Evolutionary conservation across 768 basidiomycete species (phyloP).

Genomic region (Cyathus striatus): DNA sequence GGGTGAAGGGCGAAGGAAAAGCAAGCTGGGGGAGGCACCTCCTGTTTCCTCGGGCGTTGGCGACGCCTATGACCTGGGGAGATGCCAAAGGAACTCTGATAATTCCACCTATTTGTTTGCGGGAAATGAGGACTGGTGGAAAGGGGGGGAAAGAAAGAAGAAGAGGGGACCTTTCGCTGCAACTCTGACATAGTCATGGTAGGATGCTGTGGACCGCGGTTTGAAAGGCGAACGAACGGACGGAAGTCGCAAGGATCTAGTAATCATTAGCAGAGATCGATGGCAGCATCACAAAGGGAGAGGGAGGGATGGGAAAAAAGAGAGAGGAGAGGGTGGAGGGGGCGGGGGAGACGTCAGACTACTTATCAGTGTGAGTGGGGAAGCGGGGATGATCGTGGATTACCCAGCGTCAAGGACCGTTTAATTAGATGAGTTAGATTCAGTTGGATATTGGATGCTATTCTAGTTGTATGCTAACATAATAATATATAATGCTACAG

Average conservation of each 20-base stretch:
- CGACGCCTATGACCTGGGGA: slow-evolving; percentile 73
- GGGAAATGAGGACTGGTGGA: slow-evolving; percentile 9
- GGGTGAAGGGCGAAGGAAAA: neutral
- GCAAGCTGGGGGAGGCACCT: slow-evolving; percentile 45
- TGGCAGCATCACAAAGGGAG: slow-evolving; percentile 11
- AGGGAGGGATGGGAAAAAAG: neutral
- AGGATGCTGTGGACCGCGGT: slow-evolving; percentile 18
- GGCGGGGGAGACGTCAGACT: neutral
- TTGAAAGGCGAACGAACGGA: slow-evolving; percentile 4
- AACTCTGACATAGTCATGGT: slow-evolving; percentile 73
- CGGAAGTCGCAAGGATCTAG: slow-evolving; percentile 14
- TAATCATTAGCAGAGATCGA: slow-evolving; percentile 16
- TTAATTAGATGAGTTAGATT: neutral
- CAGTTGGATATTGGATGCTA: no score
- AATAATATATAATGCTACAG: no score
- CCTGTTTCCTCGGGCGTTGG: slow-evolving; percentile 72
- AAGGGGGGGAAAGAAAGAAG: neutral
- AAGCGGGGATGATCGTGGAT: neutral
- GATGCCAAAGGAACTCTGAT: slow-evolving; percentile 69
- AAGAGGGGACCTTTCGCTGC: slow-evolving; percentile 25
- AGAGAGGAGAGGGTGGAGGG: neutral
- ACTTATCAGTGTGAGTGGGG: neutral
- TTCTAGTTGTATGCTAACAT: no score
- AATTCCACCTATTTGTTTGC: slow-evolving; percentile 65
- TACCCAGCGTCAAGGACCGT: neutral